Percentiles rank a stretch among this genome's conserved stretches.
Conservation (phyloP, 805 yeast species). For the Kodamaea restingae region DNA sequence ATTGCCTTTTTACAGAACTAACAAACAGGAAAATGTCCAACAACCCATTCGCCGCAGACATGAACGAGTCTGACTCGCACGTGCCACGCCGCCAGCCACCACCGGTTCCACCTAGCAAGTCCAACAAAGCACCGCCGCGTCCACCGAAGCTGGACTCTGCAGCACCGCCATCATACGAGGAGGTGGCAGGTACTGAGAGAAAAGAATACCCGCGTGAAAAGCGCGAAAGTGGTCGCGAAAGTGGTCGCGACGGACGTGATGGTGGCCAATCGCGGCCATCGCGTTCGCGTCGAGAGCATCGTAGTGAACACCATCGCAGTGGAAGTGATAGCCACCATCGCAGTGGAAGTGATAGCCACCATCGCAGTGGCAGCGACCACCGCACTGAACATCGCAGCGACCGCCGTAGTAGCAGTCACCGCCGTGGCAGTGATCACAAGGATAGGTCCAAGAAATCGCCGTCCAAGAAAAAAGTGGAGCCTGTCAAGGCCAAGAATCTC, state of each 20-base stretch:
- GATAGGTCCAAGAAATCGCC: constrained; percentile 27
- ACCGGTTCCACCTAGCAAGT: constrained; percentile 26
- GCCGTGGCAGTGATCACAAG: constrained; percentile 11
- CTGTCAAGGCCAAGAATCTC: constrained; percentile 62
- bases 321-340: neutral
- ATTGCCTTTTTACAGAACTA: constrained; percentile 8
- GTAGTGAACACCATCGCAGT: neutral
- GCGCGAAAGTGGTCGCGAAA: constrained; percentile 14
- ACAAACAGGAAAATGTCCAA: constrained; percentile 31
- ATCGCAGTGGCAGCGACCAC: neutral
- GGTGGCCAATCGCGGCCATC: neutral
- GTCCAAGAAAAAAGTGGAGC: constrained; percentile 40
- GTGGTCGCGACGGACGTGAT: no score
- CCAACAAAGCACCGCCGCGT: constrained; percentile 17
- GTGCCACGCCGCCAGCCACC: constrained; percentile 37
- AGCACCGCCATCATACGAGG: constrained; percentile 68
- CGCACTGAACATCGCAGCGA: no score
- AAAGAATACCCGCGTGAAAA: constrained; percentile 25
- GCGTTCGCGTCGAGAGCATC: neutral
- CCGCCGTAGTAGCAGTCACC: no score
- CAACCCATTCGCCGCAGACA: constrained; percentile 52
- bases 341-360: neutral
- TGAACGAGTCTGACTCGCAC: constrained; percentile 34
- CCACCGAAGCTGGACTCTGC: constrained; percentile 16
- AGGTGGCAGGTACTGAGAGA: constrained; percentile 55